Base-by-base conservation (phyloP, 495 filamentous ascomycete species). In the Rhizodiscina lignyota region DNA sequence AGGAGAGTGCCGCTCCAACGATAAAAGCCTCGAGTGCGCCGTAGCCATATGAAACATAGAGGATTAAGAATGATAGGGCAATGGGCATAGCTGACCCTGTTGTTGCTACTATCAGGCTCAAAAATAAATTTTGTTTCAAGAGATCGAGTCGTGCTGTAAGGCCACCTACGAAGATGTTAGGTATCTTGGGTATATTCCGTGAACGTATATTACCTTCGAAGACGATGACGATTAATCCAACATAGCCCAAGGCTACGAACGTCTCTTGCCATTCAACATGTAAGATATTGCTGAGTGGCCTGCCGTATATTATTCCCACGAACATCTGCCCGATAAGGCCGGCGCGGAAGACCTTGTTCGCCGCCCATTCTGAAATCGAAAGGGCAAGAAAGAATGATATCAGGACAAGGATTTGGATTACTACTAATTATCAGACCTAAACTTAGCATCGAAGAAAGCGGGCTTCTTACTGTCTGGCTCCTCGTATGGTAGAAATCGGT, bases 181-280 rank as follows among this genome's bases (percentile, higher is more conserved):
- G n/a, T n/a, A n/a, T n/a, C n/a, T n/a, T n/a, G n/a, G n/a, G n/a
- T n/a, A n/a, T n/a, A n/a, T 8, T 8, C 13, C 8, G 13, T 27
- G 24, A 13, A 8, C 8, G 24, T 8, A 13, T 8, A 8, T 27
- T 27, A 13, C 24, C 24, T 24, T 42, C 40, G 22, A 42, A 31
- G 35, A 42, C 38, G 27, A 42, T 39, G n/a, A 42, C 34, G 17
- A 42, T 38, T 20, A 42, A 30, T 2, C 40, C 40, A 17, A 42
- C 15, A 16, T 42, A 42, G n/a, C 40, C 40, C 4, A 42, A 30
- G 15, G 8, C 11, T 13, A 42, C 18, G 29, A 42, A 42, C 26
- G 40, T 42, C 12, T 38, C 26, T 18, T 42, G 40, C 40, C 40
- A 42, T 17, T 18, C 19, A 13, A 5, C 2, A 24, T 32, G 34